These are phyloP conservation scores for Turnera subulata DNA, from an alignment of 345 rosid genomes.

Conservation along the genomic window DNA sequence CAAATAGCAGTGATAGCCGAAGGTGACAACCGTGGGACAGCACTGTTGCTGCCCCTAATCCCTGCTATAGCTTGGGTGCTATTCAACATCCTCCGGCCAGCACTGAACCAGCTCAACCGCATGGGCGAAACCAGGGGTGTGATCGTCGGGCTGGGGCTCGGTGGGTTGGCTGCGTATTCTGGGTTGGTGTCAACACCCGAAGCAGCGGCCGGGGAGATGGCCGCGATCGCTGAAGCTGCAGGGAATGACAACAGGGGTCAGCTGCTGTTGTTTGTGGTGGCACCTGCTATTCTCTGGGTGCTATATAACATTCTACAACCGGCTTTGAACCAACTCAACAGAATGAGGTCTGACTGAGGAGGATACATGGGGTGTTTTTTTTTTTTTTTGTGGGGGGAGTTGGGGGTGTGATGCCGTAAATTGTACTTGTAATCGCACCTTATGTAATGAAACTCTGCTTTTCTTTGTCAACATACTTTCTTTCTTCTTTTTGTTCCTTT, in stretches of 20 bases:
- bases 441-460: constrained; percentile 15
- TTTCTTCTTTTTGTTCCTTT: no score
- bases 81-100: constrained; percentile 91
- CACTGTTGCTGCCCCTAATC: constrained; percentile 72
- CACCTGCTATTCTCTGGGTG: constrained; percentile 93
- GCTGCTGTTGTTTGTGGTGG: constrained; percentile 70
- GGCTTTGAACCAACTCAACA: constrained; percentile 89
- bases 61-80: constrained; percentile 94
- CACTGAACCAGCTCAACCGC: constrained; percentile 74
- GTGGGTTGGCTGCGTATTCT: constrained; percentile 65
- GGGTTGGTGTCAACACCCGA: constrained; percentile 46
- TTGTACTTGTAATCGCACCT: constrained; percentile 38
- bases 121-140: constrained; percentile 70
- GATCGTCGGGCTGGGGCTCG: constrained; percentile 65
- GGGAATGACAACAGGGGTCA: constrained; percentile 71
- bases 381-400: not conserved
- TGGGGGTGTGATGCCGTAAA: constrained; percentile 8
- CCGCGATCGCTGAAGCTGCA: constrained; percentile 37
- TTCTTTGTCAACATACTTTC: no score
- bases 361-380: not conserved
- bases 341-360: constrained; percentile 59
- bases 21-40: constrained; percentile 83
- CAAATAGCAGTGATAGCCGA: constrained; percentile 70
- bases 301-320: constrained; percentile 90
- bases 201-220: constrained; percentile 49